Evolutionary conservation across 495 filamentous ascomycete genomes (phyloP).

Genomic region (Neurospora pannonica): DNA sequence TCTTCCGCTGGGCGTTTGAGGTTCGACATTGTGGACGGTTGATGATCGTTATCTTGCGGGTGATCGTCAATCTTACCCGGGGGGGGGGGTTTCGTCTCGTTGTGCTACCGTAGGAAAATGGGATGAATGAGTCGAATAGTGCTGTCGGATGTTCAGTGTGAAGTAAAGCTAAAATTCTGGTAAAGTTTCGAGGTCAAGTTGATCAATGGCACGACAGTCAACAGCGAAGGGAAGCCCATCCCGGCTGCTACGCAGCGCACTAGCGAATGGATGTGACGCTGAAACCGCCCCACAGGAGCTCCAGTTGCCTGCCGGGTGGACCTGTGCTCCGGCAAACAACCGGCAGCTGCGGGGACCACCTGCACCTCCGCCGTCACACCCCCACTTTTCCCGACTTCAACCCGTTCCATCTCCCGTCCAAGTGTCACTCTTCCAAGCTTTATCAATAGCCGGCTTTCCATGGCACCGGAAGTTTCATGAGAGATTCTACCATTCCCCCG

Average conservation of each 20-base stretch:
- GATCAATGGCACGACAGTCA: neutral
- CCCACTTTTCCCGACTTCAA: neutral
- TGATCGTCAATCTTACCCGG: too few species aligned
- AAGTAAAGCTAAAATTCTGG: neutral
- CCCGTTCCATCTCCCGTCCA: neutral
- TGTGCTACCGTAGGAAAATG: neutral
- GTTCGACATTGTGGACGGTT: conserved; percentile 33
- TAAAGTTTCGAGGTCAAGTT: neutral
- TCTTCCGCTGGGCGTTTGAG: conserved; percentile 71
- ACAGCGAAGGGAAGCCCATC: neutral
- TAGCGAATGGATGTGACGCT: neutral
- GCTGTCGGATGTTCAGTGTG: neutral
- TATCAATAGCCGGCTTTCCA: too few species aligned
- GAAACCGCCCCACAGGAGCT: neutral
- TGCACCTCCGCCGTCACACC: neutral
- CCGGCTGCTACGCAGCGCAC: neutral
- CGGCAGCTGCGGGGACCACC: neutral
- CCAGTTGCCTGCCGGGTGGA: neutral
- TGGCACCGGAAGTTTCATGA: too few species aligned
- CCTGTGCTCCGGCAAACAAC: neutral
- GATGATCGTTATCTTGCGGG: neutral
- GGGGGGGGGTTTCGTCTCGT: neutral
- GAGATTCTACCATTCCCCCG: too few species aligned
- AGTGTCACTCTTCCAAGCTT: neutral
- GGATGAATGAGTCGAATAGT: neutral